A percentile compares a stretch with the other conserved stretches of the same genome.
phyloP scores from a whole-genome alignment of 2,329 filamentous ascomycete genomes.

The Alternaria sp. region DNA sequence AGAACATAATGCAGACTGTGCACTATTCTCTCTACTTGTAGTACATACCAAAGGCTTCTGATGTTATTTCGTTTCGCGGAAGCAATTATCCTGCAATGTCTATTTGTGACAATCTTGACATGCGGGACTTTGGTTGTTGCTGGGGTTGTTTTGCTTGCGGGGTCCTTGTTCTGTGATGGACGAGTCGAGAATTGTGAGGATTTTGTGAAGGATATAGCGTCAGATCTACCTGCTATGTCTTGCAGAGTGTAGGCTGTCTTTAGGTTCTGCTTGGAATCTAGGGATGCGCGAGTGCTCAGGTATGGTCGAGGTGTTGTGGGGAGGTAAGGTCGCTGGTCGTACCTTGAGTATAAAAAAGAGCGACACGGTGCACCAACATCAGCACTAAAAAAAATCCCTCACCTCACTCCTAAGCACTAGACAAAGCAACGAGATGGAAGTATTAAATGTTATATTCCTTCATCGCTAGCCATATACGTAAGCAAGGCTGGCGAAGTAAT shows the following conservation, averaged over 20 bases:
- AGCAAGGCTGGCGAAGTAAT: conserved; percentile 27
- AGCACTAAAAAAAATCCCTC: not conserved
- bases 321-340: not conserved
- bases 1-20: not conserved
- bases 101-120: not conserved
- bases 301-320: not conserved
- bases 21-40: not conserved
- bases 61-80: not conserved
- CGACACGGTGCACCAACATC: not conserved
- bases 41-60: not conserved
- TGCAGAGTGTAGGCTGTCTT: not conserved
- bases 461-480: conserved; percentile 11
- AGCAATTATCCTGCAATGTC: not conserved
- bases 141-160: not conserved
- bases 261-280: not conserved
- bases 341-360: not conserved
- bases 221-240: not conserved
- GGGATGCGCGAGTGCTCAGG: not conserved
- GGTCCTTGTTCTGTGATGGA: conserved; percentile 1
- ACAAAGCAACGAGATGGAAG: conserved; percentile 5
- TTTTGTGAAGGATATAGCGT: not conserved
- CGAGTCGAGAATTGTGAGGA: not conserved
- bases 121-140: not conserved
- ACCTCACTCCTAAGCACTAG: not conserved
- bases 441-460: conserved; percentile 26